Conservation (phyloP, 2,329 filamentous ascomycete species). For the Volutella citrinella region DNA sequence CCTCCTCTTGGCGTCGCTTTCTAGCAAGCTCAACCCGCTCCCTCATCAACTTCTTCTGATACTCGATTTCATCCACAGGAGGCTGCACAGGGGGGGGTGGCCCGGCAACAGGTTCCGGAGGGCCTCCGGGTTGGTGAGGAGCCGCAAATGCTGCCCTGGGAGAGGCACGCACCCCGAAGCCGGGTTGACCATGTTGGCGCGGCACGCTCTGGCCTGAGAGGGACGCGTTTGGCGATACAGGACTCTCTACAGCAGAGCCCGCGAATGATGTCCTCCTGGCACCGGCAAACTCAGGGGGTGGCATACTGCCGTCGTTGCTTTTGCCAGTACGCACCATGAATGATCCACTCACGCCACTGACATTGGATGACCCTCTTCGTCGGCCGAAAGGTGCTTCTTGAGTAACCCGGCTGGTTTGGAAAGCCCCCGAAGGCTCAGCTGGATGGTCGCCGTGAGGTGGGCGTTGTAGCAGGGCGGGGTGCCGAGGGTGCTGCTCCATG, state of each 20-base stretch:
- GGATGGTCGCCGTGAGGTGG: slow-evolving; percentile 62
- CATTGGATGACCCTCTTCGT: slow-evolving; percentile 83
- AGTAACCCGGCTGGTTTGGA: slow-evolving; percentile 71
- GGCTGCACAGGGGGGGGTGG: slow-evolving; percentile 29
- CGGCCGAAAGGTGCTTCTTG: slow-evolving; percentile 69
- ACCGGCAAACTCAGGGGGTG: slow-evolving; percentile 41
- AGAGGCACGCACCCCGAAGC: slow-evolving; percentile 36
- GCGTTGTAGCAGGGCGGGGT: slow-evolving; percentile 77
- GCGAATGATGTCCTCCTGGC: slow-evolving; percentile 48
- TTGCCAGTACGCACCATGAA: slow-evolving; percentile 57
- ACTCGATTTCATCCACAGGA: slow-evolving; percentile 53
- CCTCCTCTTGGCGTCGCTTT: slow-evolving; percentile 65
- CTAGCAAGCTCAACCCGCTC: slow-evolving; percentile 68
- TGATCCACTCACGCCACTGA: slow-evolving; percentile 79
- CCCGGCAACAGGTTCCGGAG: slow-evolving; percentile 28
- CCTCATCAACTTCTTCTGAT: slow-evolving; percentile 70
- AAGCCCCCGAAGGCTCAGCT: slow-evolving; percentile 81
- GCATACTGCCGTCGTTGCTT: slow-evolving; percentile 39
- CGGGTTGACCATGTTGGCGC: slow-evolving; percentile 23
- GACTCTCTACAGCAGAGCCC: slow-evolving; percentile 49
- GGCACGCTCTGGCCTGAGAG: slow-evolving; percentile 24
- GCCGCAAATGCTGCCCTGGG: slow-evolving; percentile 41
- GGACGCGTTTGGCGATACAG: slow-evolving; percentile 41
- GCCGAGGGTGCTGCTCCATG: slow-evolving; percentile 63
- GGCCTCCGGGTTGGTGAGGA: slow-evolving; percentile 30